Evolutionary conservation across 164 flowering plant genomes (phyloP), one percentile per base, ranked within the genome.

Genomic region (Umbilicus rupestris): DNA sequence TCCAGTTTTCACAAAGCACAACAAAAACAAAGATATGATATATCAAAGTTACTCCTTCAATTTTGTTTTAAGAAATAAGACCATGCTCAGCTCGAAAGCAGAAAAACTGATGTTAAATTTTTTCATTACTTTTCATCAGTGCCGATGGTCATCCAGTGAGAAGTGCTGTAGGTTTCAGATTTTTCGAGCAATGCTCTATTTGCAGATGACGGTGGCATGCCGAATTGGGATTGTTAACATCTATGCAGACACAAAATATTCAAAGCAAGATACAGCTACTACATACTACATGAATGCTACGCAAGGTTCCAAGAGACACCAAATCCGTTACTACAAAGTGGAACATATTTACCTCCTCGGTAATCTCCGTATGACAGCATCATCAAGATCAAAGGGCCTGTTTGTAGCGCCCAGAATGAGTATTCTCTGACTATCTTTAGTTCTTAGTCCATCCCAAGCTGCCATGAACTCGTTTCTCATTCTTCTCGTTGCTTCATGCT

Each of bases 401-500:
- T 95, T 95, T 63, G 99, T 95, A 22, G 99, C 99, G 69, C 97
- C 97, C 74, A 95, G 97, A 68, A 95, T 86, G 39, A 95, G 89
- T 39, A 95, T 92, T 79, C 93, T 82, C 74, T 95, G 96, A 77
- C 88, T 95, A 65, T 95, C 99, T 81, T 95, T 95, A 17, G 99
- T 66, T 79, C 97, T 83, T 78, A 95, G 76, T 52, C 99, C 99
- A 83, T 95, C 99, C 99, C 99, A 95, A 52, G 99, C 99, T 39
- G 99, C 95, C 99, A 95, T 95, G 67, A 95, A 92, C 70, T 95
- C 99, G 76, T 95, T 95, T 63, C 96, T 77, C 99, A 95, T 95
- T 81, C 97, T 84, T 83, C 99, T 84, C 35, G 99, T 95, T 19
- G 99, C 97, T 63, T 95, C 99, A 69, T 95, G 97, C 84, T 95